These are phyloP conservation scores for Plasmodium gonderi DNA, from an alignment of 169 alveolate species.

Conservation along the genomic window DNA sequence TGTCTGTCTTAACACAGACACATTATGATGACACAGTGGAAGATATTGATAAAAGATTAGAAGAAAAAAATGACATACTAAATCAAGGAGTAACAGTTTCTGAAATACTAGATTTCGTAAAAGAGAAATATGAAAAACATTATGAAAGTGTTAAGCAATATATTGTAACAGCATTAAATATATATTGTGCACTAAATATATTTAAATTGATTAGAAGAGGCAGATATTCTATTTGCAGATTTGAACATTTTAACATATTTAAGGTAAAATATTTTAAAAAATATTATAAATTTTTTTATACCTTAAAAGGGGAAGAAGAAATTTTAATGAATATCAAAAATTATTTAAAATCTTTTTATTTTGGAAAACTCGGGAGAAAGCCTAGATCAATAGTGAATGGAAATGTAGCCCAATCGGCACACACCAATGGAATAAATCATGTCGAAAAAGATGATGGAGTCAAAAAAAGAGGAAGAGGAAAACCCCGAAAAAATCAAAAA, in stretches of 20 bases:
- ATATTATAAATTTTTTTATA: slow-evolving; percentile 54
- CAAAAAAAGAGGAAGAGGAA: not conserved
- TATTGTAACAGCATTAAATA: slow-evolving; percentile 46
- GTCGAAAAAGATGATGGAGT: not conserved
- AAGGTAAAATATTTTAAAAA: slow-evolving; percentile 63
- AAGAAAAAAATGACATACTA: slow-evolving; percentile 61
- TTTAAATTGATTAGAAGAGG: slow-evolving; percentile 72
- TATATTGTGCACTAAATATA: slow-evolving; percentile 64
- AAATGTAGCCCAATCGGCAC: not conserved
- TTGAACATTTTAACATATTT: slow-evolving; percentile 44
- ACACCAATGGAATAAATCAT: not conserved
- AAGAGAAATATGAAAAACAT: slow-evolving; percentile 66
- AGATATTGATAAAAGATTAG: slow-evolving; percentile 24
- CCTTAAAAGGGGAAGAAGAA: slow-evolving; percentile 71
- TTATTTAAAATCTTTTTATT: slow-evolving; percentile 69
- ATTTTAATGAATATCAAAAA: slow-evolving; percentile 51
- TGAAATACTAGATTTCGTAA: slow-evolving; percentile 65
- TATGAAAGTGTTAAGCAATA: slow-evolving; percentile 72
- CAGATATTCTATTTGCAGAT: slow-evolving; percentile 50
- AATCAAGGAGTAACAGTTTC: slow-evolving; percentile 75
- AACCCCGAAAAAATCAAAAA: not conserved
- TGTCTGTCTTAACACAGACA: not conserved
- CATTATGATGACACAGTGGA: slow-evolving; percentile 3
- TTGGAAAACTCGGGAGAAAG: slow-evolving; percentile 1
- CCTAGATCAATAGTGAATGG: not conserved